A percentile compares a stretch with the other conserved stretches of the same genome.
Evolutionary conservation across 106 monocot genomes (phyloP).

Genomic region (Narthecium ossifragum): DNA sequence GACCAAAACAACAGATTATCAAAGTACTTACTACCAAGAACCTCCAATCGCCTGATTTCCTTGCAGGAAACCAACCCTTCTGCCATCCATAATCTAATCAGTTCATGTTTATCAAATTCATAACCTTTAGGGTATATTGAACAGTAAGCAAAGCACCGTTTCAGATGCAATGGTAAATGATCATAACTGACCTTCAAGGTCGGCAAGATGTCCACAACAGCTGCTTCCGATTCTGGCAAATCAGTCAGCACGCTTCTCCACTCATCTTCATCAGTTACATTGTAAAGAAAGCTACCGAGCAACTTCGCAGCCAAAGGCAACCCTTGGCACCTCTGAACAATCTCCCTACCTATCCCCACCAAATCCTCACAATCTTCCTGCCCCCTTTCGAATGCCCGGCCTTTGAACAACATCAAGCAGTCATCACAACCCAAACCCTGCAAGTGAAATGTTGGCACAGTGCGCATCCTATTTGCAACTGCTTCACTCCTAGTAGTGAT

Average conservation of each 20-base stretch:
- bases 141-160: conserved; percentile 44
- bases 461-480: conserved; percentile 4
- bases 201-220: conserved; percentile 7
- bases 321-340: conserved; percentile 27
- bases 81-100: conserved; percentile 48
- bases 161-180: conserved; percentile 36
- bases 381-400: conserved; percentile 22
- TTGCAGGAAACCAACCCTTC: conserved; percentile 24
- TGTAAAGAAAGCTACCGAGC: conserved; percentile 21
- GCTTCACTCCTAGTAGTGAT: conserved; percentile 16
- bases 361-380: conserved; percentile 5
- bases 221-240: conserved; percentile 15
- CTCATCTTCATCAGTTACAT: conserved; percentile 13
- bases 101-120: conserved; percentile 31
- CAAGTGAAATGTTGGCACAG: conserved; percentile 4
- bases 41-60: conserved; percentile 11
- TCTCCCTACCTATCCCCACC: conserved; percentile 21
- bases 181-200: conserved; percentile 38
- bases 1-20: conserved; percentile 26
- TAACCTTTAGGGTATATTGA: conserved; percentile 37
- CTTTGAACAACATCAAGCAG: conserved; percentile 32
- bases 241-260: conserved; percentile 31
- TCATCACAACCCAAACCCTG: conserved; percentile 4
- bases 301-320: conserved; percentile 29
- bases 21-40: conserved; percentile 28